phyloP scores from a whole-genome alignment of 768 basidiomycete species.

The Kwoniella heveanensis region DNA sequence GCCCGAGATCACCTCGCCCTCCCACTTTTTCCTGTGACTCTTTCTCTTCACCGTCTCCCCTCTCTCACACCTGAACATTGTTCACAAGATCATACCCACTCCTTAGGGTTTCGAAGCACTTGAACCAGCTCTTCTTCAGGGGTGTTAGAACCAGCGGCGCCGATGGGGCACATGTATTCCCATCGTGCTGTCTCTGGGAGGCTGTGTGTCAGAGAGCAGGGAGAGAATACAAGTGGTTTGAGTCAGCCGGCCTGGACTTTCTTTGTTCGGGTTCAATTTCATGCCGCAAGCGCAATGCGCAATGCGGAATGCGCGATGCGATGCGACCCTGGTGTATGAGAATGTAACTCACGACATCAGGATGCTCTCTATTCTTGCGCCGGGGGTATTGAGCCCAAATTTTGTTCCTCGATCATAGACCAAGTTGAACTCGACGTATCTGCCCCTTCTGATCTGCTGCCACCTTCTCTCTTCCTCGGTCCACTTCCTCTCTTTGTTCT shows the following conservation, averaged over 20 bases:
- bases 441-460: constrained; percentile 86
- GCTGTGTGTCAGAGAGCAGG: constrained; percentile 20
- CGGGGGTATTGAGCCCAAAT: constrained; percentile 80
- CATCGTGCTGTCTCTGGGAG: constrained; percentile 82
- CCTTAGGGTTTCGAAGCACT: constrained; percentile 65
- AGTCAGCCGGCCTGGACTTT: not conserved
- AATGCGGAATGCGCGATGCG: not conserved
- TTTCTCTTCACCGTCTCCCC: too few species aligned
- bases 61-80: too few species aligned
- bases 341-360: constrained; percentile 66
- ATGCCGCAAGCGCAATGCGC: not conserved
- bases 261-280: not conserved
- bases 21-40: too few species aligned
- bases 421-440: constrained; percentile 94
- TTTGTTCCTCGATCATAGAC: constrained; percentile 85
- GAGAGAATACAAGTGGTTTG: not conserved
- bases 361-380: constrained; percentile 84
- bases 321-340: not conserved
- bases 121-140: constrained; percentile 69
- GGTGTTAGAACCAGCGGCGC: constrained; percentile 62
- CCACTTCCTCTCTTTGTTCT: constrained; percentile 59
- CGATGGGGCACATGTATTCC: constrained; percentile 84
- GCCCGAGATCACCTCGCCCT: too few species aligned
- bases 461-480: constrained; percentile 72
- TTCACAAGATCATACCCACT: constrained; percentile 68